A percentile compares a stretch with the other conserved stretches of the same genome.
phyloP scores from a whole-genome alignment of 306 rosid genomes.

The Dicorynia guianensis region DNA sequence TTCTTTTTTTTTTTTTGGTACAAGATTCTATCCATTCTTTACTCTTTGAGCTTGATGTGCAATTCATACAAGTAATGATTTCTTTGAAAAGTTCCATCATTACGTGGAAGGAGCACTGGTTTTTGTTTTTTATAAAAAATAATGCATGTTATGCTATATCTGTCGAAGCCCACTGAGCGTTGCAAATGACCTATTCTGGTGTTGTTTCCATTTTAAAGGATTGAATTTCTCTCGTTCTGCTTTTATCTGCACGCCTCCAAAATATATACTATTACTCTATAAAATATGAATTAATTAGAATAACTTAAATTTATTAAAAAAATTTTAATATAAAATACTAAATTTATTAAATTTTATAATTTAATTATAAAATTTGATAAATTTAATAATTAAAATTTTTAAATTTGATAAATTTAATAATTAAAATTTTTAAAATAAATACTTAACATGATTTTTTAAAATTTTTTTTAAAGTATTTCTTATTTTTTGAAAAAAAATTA shows the following conservation, averaged over 20 bases:
- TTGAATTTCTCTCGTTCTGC: not conserved
- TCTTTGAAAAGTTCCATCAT: constrained; percentile 50
- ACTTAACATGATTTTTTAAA: no score
- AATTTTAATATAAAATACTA: no score
- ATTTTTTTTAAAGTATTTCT: no score
- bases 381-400: no score
- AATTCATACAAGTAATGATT: constrained; percentile 41
- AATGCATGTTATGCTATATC: constrained; percentile 2
- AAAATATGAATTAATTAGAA: not conserved
- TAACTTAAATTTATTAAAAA: no score
- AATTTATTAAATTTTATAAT: no score
- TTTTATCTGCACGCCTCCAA: not conserved
- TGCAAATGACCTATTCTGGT: not conserved
- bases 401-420: no score
- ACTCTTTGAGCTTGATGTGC: constrained; percentile 36
- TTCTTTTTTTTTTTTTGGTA: no score
- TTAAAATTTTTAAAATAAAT: no score
- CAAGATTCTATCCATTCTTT: constrained; percentile 39
- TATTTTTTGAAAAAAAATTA: no score
- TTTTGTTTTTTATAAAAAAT: not conserved
- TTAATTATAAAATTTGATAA: no score
- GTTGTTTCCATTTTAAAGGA: constrained; percentile 25
- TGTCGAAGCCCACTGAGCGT: not conserved
- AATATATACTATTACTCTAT: not conserved
- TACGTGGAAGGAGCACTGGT: constrained; percentile 36